Percentiles rank a stretch among this genome's conserved stretches.
These are phyloP conservation scores for Remersonia thermophila DNA, from an alignment of 2,329 filamentous ascomycete species.

Conservation along the genomic window DNA sequence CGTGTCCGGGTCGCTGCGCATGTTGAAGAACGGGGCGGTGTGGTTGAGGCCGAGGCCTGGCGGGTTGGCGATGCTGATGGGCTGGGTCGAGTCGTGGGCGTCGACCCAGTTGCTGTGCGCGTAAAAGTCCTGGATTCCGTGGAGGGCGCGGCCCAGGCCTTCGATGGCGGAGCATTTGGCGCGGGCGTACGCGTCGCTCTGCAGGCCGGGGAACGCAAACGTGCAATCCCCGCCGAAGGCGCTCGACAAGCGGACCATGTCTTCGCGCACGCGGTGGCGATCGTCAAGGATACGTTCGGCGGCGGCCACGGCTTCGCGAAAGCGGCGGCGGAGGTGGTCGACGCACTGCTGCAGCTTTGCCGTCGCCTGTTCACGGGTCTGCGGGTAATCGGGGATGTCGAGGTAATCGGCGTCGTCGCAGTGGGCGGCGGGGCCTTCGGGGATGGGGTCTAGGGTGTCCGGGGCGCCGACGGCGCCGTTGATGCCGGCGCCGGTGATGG, in stretches of 20 bases:
- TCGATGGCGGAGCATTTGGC: slow-evolving; percentile 15
- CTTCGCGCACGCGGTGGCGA: slow-evolving; percentile 7
- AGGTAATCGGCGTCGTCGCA: slow-evolving; percentile 17
- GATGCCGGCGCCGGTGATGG: slow-evolving; percentile 12
- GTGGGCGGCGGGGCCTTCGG: slow-evolving; percentile 15
- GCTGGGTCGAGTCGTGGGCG: slow-evolving; percentile 7
- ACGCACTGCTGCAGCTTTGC: slow-evolving; percentile 13
- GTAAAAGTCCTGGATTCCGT: slow-evolving; percentile 18
- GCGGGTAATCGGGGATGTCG: slow-evolving; percentile 15
- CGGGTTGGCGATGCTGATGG: slow-evolving; percentile 14
- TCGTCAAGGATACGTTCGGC: slow-evolving; percentile 11
- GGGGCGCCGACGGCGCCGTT: slow-evolving; percentile 16
- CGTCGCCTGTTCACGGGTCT: slow-evolving; percentile 10
- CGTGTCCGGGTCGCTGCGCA: slow-evolving; percentile 8
- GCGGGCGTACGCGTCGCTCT: slow-evolving; percentile 9
- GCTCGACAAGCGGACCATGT: slow-evolving; percentile 11
- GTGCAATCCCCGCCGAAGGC: slow-evolving; percentile 12
- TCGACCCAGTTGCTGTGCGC: slow-evolving; percentile 18
- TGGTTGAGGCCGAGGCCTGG: slow-evolving; percentile 12
- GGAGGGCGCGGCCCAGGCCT: slow-evolving; percentile 12
- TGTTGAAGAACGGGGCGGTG: slow-evolving; percentile 14
- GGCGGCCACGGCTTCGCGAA: slow-evolving; percentile 10
- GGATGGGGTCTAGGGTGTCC: slow-evolving; percentile 14
- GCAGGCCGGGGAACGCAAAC: slow-evolving; percentile 13
- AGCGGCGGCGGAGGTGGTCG: slow-evolving; percentile 15